These are phyloP conservation scores for Anaeramoeba flamelloides DNA, from an alignment of 78 protist genomes.

Conservation along the genomic window DNA sequence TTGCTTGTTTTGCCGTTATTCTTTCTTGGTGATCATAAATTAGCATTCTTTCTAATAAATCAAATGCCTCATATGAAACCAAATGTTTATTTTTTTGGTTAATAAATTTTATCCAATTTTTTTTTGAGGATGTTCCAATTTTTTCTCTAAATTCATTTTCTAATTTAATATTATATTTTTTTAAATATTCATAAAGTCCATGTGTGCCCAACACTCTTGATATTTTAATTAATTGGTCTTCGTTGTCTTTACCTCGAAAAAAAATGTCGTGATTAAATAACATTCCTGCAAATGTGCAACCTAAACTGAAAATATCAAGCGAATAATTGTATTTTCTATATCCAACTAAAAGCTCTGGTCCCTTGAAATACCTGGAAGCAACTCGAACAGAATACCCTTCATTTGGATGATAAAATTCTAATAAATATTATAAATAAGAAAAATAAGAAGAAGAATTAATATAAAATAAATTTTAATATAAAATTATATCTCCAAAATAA, in stretches of 20 bases:
- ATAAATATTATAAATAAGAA: no score
- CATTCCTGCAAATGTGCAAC: conserved; percentile 95
- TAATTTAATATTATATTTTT: conserved; percentile 74
- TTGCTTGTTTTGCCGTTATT: conserved; percentile 22
- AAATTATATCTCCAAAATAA: no score
- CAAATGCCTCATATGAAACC: conserved; percentile 76
- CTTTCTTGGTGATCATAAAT: no score
- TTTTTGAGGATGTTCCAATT: no score
- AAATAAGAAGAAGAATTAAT: no score
- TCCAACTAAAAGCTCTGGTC: conserved; percentile 90
- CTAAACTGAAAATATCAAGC: conserved; percentile 93
- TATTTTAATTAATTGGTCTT: conserved; percentile 97
- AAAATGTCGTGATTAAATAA: conserved; percentile 97
- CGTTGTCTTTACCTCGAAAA: conserved; percentile 95
- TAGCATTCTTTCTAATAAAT: conserved; percentile 76
- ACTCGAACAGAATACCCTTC: no score
- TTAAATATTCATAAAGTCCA: conserved; percentile 62
- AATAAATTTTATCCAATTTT: no score
- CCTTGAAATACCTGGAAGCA: conserved; percentile 96
- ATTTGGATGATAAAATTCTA: no score
- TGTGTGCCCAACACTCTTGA: conserved; percentile 92
- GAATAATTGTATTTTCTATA: conserved; percentile 84
- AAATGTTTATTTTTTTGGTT: conserved; percentile 54
- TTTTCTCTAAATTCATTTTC: conserved; percentile 47
- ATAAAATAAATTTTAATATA: no score